Conservation (phyloP, 352 stramenopile genomes). For the Globisporangium okanoganense region DNA sequence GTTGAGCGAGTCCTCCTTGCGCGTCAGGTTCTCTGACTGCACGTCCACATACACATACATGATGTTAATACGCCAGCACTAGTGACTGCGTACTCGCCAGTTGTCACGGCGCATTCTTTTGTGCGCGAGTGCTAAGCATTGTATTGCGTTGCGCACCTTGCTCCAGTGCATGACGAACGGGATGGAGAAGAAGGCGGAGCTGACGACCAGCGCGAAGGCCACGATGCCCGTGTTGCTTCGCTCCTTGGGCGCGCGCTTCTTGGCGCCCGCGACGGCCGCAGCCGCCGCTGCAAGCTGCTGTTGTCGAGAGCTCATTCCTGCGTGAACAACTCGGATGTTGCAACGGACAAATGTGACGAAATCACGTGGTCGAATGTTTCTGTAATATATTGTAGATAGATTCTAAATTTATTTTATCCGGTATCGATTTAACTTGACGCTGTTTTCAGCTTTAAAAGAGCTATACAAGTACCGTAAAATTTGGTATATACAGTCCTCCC, state of each 20-base stretch:
- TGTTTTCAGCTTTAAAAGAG: no score
- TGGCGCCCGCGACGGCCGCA: slow-evolving; percentile 1
- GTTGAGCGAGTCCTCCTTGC: slow-evolving; percentile 57
- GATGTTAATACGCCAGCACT: neutral
- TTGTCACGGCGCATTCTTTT: neutral
- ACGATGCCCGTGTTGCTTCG: slow-evolving; percentile 38
- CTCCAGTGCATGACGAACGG: slow-evolving; percentile 64
- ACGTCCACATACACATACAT: neutral
- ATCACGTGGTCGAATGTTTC: neutral
- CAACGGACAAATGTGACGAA: neutral
- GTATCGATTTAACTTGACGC: neutral
- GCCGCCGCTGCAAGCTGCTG: slow-evolving; percentile 3
- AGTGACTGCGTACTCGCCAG: neutral
- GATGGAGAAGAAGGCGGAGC: slow-evolving; percentile 66
- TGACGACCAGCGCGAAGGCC: slow-evolving; percentile 42
- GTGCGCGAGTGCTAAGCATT: neutral
- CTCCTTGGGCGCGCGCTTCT: slow-evolving; percentile 2
- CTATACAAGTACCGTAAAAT: no score
- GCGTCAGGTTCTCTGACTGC: slow-evolving; percentile 55
- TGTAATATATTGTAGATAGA: no score
- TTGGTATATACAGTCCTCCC: no score
- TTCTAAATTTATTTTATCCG: neutral
- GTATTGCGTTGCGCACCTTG: slow-evolving; percentile 32
- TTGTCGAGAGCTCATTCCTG: slow-evolving; percentile 1
- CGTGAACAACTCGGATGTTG: neutral